These are phyloP conservation scores for Aureobasidium subglaciale DNA, from an alignment of 2,329 filamentous ascomycete genomes.

Conservation along the genomic window DNA sequence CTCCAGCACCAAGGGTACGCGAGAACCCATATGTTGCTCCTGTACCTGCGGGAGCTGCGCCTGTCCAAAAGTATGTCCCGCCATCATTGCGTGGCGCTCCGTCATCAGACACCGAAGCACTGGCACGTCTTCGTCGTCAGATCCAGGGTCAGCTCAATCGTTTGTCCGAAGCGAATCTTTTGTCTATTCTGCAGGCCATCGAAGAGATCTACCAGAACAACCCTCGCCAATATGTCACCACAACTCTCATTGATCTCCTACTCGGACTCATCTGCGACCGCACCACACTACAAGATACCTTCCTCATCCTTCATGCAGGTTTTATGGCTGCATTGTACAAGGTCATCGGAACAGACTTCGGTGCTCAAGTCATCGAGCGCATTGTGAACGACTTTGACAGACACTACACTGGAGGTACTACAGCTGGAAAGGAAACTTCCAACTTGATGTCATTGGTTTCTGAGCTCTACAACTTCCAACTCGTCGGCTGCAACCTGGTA, in stretches of 20 bases:
- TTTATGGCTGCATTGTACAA: slow-evolving; percentile 87
- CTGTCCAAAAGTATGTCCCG: slow-evolving; percentile 72
- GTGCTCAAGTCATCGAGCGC: slow-evolving; percentile 74
- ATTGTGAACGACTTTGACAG: slow-evolving; percentile 68
- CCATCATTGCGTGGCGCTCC: slow-evolving; percentile 67
- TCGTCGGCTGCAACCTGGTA: slow-evolving; percentile 72
- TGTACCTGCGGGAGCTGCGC: slow-evolving; percentile 28
- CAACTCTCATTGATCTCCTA: slow-evolving; percentile 68
- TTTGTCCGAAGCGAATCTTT: slow-evolving; percentile 81
- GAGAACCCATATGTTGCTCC: slow-evolving; percentile 92
- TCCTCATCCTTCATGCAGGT: slow-evolving; percentile 82
- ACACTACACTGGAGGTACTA: slow-evolving; percentile 50
- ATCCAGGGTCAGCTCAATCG: slow-evolving; percentile 87
- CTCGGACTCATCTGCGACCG: slow-evolving; percentile 73
- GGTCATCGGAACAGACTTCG: slow-evolving; percentile 80
- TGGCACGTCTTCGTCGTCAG: slow-evolving; percentile 66
- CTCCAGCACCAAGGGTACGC: slow-evolving; percentile 41
- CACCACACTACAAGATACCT: slow-evolving; percentile 74
- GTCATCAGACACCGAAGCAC: slow-evolving; percentile 58
- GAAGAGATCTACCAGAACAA: slow-evolving; percentile 78
- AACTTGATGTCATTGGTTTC: slow-evolving; percentile 80
- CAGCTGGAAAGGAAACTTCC: slow-evolving; percentile 52
- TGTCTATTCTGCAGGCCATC: slow-evolving; percentile 75
- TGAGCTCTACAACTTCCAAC: slow-evolving; percentile 86
- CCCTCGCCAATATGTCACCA: slow-evolving; percentile 81